Evolutionary conservation across 768 basidiomycete species (phyloP), one percentile per base, ranked within the genome.

Genomic region (Plicaturopsis crispa): DNA sequence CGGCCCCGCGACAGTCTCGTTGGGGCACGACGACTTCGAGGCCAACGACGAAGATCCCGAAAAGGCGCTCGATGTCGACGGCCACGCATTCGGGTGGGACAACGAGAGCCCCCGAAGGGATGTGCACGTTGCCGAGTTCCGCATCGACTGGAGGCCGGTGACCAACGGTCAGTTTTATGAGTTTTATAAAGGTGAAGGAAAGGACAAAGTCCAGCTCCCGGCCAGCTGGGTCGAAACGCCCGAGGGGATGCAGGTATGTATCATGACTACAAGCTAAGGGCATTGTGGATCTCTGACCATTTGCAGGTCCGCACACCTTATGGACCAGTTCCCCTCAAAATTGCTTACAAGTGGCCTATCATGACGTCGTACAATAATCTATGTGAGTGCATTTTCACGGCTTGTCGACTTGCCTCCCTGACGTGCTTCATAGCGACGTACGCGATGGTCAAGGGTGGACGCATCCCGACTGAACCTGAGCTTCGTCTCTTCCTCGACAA

Each of bases 51-150:
- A 45, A 0, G 44, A 53, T 31, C 36, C 53, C 1, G 50, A 45
- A 2, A 54, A 58, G 13, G 50, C 60, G 3, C 50, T 56, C 0
- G 67, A 73, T 17, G 55, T 73, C 31, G 54, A 60, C 13, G 61
- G 59, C 6, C 82, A 93, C 50, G 76, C 81, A 40, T 90, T 87
- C 57, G 91, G 92, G 0, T 92, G 94, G 96, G 96, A 99, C 55
- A 92, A 90, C 49, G 96, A 99, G 61, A 69, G 80, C 47, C 89
- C 92, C 2, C 63, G 66, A 45, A 65, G 80, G 17, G 53, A 51
- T 11, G 74, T 81, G n/a, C 46, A 69, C 0, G 79, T 96, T 22
- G 65, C 61, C 28, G 42, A 72, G 44, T 92, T 97, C 67, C 70
- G 67, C 48, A 82, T 96, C 28, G 82, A 84, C 30, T 84, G 86